Evolutionary conservation across 139 green algal genomes (phyloP), one percentile per base, ranked within the genome.

Genomic region (Picochlorum sp.): DNA sequence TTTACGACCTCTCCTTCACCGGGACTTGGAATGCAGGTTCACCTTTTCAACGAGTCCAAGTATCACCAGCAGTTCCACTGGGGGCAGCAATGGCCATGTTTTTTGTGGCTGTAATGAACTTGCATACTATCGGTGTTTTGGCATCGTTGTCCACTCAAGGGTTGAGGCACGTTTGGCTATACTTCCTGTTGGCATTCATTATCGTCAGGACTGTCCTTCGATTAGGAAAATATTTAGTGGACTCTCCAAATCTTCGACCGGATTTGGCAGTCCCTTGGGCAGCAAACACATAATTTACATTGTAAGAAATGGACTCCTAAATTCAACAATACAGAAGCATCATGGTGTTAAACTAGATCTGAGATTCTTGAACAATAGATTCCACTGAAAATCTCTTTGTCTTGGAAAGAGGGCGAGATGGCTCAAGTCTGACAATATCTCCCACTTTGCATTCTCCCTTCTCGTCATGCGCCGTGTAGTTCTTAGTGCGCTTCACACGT

Each of bases 181-280:
- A 83, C 36, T 7, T 76, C 31, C 43, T 85, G 29, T 69, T 76
- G 5, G 36, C 61, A 20, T 53, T 55, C 0, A 49, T 87, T 47
- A 39, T 91, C 39, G n/a, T 33, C 16, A 14, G 36, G 16, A 41
- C 73, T 37, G 59, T 88, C 28, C 49, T 79, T 12, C 65, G 66
- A 57, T 72, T 75, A 35, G 84, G 84, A n/a, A 69, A 61, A 30
- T 25, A 62, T 16, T 54, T 90, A 49, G 80, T 89, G 6, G 74
- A 84, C 65, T 52, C 60, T 55, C 84, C 84, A 24, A 71, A 80
- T 72, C 79, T 92, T 39, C 78, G 77, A 40, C 80, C 79, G 1
- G 64, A 84, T 24, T 65, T 85, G 47, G 70, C 78, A 4, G 53
- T 75, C 39, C 67, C 71, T 35, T 81, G 72, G 71, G 50, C 31